These are phyloP conservation scores for Hypoxylon sp. DNA, from an alignment of 2,329 filamentous ascomycete species.

Conservation along the genomic window DNA sequence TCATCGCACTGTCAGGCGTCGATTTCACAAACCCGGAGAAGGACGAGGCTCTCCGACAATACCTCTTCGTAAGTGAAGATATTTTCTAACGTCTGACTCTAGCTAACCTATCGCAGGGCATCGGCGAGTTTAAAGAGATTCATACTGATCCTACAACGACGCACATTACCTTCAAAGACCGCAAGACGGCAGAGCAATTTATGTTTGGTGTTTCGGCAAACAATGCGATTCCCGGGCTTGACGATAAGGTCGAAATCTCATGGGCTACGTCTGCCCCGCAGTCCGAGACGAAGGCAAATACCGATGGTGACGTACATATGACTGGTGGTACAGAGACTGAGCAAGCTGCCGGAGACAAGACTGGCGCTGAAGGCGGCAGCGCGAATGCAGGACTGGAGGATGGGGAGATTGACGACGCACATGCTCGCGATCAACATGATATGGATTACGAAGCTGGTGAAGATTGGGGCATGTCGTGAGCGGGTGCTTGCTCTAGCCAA, in stretches of 20 bases:
- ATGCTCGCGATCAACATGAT: conserved; percentile 50
- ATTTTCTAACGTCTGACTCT: conserved; percentile 18
- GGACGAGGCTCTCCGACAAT: conserved; percentile 79
- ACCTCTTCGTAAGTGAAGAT: conserved; percentile 72
- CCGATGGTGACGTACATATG: conserved; percentile 45
- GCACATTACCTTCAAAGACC: conserved; percentile 75
- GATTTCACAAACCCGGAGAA: conserved; percentile 73
- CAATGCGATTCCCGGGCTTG: conserved; percentile 72
- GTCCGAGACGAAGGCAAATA: conserved; percentile 33
- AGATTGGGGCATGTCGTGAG: conserved; percentile 48
- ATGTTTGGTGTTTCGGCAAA: conserved; percentile 67
- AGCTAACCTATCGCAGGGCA: conserved; percentile 63
- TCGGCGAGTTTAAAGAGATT: conserved; percentile 74
- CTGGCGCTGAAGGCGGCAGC: conserved; percentile 37
- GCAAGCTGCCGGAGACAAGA: conserved; percentile 44
- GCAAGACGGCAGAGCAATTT: conserved; percentile 79
- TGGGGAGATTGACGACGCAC: conserved; percentile 46
- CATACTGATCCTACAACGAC: conserved; percentile 64
- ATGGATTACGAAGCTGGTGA: conserved; percentile 55
- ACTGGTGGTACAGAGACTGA: conserved; percentile 46
- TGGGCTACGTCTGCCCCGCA: conserved; percentile 67
- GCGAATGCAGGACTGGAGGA: conserved; percentile 48
- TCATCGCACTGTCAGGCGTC: conserved; percentile 73
- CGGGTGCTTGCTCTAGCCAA: conserved; percentile 3
- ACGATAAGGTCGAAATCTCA: conserved; percentile 73